phyloP scores from a whole-genome alignment of 371 early-diverging fungal species.

The Dichotomocladium elegans region DNA sequence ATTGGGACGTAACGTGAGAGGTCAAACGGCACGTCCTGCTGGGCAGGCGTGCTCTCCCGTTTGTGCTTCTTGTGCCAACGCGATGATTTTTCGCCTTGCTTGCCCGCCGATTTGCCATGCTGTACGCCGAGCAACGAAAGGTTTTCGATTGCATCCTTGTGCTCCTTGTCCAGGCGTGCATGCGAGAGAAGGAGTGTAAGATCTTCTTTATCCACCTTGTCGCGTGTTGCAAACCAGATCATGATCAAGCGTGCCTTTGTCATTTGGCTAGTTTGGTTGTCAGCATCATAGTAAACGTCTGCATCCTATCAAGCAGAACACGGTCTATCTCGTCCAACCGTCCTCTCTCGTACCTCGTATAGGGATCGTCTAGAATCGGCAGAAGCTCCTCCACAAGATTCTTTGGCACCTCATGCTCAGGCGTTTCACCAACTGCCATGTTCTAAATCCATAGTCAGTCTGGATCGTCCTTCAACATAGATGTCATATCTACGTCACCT shows the following conservation, averaged over 20 bases:
- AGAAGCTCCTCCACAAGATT: conserved; percentile 79
- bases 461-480: background rate
- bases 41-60: conserved; percentile 22
- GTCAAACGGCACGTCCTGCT: conserved; percentile 62
- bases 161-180: conserved; percentile 71
- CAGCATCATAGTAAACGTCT: background rate
- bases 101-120: conserved; percentile 39
- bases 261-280: conserved; percentile 31
- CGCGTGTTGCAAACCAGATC: conserved; percentile 78
- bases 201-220: conserved; percentile 61
- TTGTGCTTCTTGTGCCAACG: conserved; percentile 42
- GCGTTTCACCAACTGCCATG: conserved; percentile 84
- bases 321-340: no score
- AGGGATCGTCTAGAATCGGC: conserved; percentile 75
- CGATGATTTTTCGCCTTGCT: conserved; percentile 31
- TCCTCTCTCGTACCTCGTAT: no score
- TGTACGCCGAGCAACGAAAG: conserved; percentile 66
- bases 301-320: no score
- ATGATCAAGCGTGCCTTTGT: conserved; percentile 88
- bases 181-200: conserved; percentile 65
- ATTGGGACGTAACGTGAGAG: conserved; percentile 70
- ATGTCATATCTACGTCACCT: conserved; percentile 39
- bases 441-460: conserved; percentile 68
- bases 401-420: conserved; percentile 73
- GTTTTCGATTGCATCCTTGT: conserved; percentile 78